Evolutionary conservation across 2,329 filamentous ascomycete species (phyloP), one percentile per base, ranked within the genome.

Genomic region (Apiospora marii): DNA sequence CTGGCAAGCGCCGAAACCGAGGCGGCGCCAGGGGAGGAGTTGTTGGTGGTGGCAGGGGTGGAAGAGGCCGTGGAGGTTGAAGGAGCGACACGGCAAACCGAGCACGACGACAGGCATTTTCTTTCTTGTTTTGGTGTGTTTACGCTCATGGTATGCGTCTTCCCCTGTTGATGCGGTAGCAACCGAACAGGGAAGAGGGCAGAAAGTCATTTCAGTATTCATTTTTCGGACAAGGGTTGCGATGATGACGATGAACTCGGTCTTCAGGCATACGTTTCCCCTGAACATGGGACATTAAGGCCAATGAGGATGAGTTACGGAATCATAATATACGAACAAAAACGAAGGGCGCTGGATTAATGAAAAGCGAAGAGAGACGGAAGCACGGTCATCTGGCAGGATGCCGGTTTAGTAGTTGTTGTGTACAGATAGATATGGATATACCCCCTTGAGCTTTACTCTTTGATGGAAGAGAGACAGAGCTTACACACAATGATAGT

Each of bases 1-100:
- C 69, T 49, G 69, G 48, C 37, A 70, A 70, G 69, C 69, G 69
- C 69, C 69, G 69, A 43, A 61, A 49, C 49, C 69, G 69, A 16
- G 69, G 48, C 34, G 69, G 48, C 58, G 58, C 14, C 12, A 49
- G 46, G 10, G 67, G 67, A 37, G 67, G 43, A 2, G 41, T 43
- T 48, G 44, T 51, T 46, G 46, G 49, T 7, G 16, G 30, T 22
- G 22, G 53, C 14, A 14, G 27, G 4, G 14, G 51, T 7, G 53
- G 58, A 37, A 4, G 30, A 12, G 51, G 51, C 22, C 10, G 48
- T 7, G 6, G 27, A 14, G n/a, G 13, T 44, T 49, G 10, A 22
- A 49, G 51, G 13, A 16, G 24, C 1, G 37, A 41, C 10, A 10
- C 10, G 22, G 3, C 30, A n/a, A 8, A 37, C 30, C 2, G 53